Conservation (phyloP, 1,284 basidiomycete species). For the Boletellus deceptivus region DNA sequence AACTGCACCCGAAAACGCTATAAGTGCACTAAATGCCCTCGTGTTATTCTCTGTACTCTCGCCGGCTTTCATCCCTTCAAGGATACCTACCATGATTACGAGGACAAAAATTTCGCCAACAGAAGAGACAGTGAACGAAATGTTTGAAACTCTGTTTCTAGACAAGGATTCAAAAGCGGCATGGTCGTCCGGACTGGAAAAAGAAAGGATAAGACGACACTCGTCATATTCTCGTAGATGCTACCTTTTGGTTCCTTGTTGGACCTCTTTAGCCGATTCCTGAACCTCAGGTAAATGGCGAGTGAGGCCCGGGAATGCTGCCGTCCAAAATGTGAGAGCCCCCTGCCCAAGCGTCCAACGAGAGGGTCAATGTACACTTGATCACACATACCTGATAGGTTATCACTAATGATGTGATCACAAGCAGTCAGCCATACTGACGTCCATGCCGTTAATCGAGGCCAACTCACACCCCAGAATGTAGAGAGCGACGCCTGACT, state of each 20-base stretch:
- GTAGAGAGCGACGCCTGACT: constrained; percentile 67
- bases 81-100: constrained; percentile 74
- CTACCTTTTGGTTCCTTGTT: constrained; percentile 47
- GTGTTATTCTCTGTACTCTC: constrained; percentile 74
- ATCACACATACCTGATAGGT: constrained; percentile 59
- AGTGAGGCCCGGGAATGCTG: constrained; percentile 78
- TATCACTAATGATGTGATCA: constrained; percentile 50
- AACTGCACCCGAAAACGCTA: constrained; percentile 72
- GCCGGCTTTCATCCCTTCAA: constrained; percentile 63
- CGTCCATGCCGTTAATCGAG: not conserved
- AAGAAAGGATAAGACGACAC: constrained; percentile 1
- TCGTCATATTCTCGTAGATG: not conserved
- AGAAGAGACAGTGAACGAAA: constrained; percentile 74
- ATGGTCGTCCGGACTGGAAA: constrained; percentile 54
- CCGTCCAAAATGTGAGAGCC: constrained; percentile 79
- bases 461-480: constrained; percentile 62
- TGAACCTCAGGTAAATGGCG: constrained; percentile 70
- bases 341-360: constrained; percentile 41
- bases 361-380: not conserved
- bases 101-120: constrained; percentile 71
- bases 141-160: constrained; percentile 76
- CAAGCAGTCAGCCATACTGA: not conserved
- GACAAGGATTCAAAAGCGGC: constrained; percentile 61
- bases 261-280: constrained; percentile 43
- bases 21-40: constrained; percentile 71